A percentile compares a stretch with the other conserved stretches of the same genome.
Evolutionary conservation across 2,329 filamentous ascomycete species (phyloP).

Genomic region (Sclerotinia subarctica): DNA sequence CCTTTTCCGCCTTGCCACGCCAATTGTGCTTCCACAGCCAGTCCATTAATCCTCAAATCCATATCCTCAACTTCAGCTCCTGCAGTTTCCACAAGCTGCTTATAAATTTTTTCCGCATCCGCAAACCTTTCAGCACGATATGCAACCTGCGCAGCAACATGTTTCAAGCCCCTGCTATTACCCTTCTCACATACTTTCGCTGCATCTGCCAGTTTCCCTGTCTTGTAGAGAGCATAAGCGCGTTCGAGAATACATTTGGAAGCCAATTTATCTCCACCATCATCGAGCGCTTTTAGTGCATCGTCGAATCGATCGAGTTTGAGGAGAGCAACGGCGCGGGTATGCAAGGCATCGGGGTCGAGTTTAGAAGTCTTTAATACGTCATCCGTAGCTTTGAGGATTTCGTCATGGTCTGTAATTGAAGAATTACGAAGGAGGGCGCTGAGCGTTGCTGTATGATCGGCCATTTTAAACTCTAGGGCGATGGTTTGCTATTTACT

Average conservation of each 20-base stretch:
- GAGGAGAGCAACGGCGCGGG: conserved; percentile 69
- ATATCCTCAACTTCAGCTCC: conserved; percentile 60
- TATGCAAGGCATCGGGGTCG: conserved; percentile 59
- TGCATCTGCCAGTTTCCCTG: conserved; percentile 65
- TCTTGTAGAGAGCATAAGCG: conserved; percentile 82
- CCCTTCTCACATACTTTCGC: conserved; percentile 35
- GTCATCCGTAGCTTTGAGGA: conserved; percentile 62
- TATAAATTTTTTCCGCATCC: conserved; percentile 62
- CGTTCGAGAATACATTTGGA: conserved; percentile 64
- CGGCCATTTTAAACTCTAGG: conserved; percentile 21
- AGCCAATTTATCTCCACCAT: conserved; percentile 59
- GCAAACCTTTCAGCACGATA: conserved; percentile 74
- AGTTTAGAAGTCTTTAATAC: conserved; percentile 59
- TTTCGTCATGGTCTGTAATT: conserved; percentile 70
- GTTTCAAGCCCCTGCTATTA: conserved; percentile 39
- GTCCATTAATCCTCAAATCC: conserved; percentile 73
- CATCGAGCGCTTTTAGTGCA: conserved; percentile 65
- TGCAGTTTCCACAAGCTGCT: conserved; percentile 49
- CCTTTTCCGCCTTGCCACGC: conserved; percentile 58
- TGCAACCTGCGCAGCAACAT: conserved; percentile 63
- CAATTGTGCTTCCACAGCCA: conserved; percentile 68
- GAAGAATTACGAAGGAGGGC: conserved; percentile 49
- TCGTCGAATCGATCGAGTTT: conserved; percentile 82
- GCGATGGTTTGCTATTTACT: neutral
- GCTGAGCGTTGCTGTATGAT: conserved; percentile 36